These are phyloP conservation scores for Neurospora sp. DNA, from an alignment of 495 filamentous ascomycete species.

Conservation along the genomic window DNA sequence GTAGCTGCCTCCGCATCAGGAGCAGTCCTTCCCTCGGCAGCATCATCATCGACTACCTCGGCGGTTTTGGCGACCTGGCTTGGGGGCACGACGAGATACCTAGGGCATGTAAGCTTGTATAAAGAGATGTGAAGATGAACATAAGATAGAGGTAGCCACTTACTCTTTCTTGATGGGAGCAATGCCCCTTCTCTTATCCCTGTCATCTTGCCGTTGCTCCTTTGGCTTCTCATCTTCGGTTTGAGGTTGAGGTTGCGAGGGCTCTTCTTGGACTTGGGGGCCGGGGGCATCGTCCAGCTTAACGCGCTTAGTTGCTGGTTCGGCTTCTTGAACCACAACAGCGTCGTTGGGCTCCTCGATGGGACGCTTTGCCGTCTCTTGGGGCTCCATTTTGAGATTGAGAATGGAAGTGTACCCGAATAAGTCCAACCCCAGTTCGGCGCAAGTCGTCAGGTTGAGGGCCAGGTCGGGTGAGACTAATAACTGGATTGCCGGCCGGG, in stretches of 20 bases:
- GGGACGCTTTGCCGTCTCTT: conserved; percentile 11
- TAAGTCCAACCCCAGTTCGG: background rate
- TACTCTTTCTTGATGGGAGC: conserved; percentile 82
- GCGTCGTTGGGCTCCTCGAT: conserved; percentile 7
- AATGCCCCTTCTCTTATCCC: conserved; percentile 47
- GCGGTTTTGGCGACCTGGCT: conserved; percentile 9
- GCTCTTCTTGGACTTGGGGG: background rate
- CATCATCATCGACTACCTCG: conserved; percentile 51
- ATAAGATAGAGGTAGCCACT: conserved; percentile 13
- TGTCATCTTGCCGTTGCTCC: conserved; percentile 20
- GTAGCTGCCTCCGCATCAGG: conserved; percentile 30
- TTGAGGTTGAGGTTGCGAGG: background rate
- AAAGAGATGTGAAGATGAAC: background rate
- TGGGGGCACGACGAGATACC: conserved; percentile 45
- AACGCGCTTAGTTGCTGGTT: conserved; percentile 49
- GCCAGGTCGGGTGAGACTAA: background rate
- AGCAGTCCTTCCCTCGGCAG: conserved; percentile 49
- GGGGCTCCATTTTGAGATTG: conserved; percentile 10
- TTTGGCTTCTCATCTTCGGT: background rate
- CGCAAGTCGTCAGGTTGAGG: background rate
- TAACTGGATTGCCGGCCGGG: background rate
- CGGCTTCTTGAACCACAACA: conserved; percentile 8
- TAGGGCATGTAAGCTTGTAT: conserved; percentile 23
- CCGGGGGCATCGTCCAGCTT: conserved; percentile 36
- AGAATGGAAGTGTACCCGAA: background rate